Percentiles rank a stretch among this genome's conserved stretches.
phyloP scores from a whole-genome alignment of 2,329 filamentous ascomycete genomes.

The Pyricularia grisea region DNA sequence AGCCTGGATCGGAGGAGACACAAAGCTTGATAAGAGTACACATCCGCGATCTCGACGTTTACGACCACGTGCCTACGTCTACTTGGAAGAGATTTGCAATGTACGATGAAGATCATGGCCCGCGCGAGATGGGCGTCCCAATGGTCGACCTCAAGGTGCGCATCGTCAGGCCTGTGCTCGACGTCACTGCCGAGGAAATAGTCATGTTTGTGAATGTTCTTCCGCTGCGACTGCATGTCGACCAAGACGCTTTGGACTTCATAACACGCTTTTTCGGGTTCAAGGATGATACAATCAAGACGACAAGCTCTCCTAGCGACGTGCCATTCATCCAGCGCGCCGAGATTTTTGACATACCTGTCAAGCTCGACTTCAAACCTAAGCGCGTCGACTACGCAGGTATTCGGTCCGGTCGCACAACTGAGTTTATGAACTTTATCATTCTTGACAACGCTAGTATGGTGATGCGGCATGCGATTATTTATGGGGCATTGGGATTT shows the following conservation, averaged over 20 bases:
- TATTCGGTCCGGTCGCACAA: slow-evolving; percentile 84
- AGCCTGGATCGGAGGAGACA: slow-evolving; percentile 67
- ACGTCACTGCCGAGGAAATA: slow-evolving; percentile 81
- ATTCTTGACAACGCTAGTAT: slow-evolving; percentile 84
- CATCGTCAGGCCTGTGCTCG: slow-evolving; percentile 76
- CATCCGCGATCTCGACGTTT: slow-evolving; percentile 76
- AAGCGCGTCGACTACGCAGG: slow-evolving; percentile 96
- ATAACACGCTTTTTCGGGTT: slow-evolving; percentile 97
- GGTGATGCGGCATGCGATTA: slow-evolving; percentile 76
- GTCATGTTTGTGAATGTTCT: slow-evolving; percentile 72
- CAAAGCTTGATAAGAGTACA: slow-evolving; percentile 81
- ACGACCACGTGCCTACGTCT: slow-evolving; percentile 88
- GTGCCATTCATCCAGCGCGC: slow-evolving; percentile 81
- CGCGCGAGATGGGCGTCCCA: slow-evolving; percentile 73
- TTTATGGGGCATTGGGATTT: slow-evolving; percentile 87
- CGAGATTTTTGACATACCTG: slow-evolving; percentile 72
- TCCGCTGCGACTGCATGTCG: slow-evolving; percentile 84
- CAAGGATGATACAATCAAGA: slow-evolving; percentile 62
- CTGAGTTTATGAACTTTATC: slow-evolving; percentile 98
- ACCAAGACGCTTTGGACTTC: slow-evolving; percentile 95
- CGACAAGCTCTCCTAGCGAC: slow-evolving; percentile 54
- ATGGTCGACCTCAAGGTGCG: slow-evolving; percentile 88
- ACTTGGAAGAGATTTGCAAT: slow-evolving; percentile 98
- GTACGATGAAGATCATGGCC: slow-evolving; percentile 80
- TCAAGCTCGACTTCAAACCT: slow-evolving; percentile 91